Evolutionary conservation across 306 rosid genomes (phyloP), one percentile per base, ranked within the genome.

Genomic region (Fragaria nilgerrensis): DNA sequence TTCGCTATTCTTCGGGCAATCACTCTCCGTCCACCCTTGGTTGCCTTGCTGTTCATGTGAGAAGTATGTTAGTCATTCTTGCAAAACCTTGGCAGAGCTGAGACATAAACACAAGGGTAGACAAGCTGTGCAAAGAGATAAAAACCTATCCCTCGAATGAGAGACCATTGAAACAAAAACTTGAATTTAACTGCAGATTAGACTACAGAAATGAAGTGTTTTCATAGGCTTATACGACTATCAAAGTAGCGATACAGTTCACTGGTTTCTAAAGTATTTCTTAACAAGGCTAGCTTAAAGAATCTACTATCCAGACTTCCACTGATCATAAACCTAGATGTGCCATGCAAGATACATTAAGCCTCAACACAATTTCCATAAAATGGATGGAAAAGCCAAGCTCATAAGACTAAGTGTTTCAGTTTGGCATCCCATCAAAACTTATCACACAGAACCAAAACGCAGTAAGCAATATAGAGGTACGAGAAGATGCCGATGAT

Each of bases 1-100:
- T 95, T 90, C 0, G 97, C 97, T 74, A 95, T 84, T 81, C 98
- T 92, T 78, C 95, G 89, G 52, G 96, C 93, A 75, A 92, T 94
- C 39, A 92, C 97, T 81, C 63, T 94, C 66, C 92, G 87, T 75
- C 96, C 98, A 74, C 98, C 97, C 84, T 84, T 94, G 84, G 96
- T 94, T 83, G 93, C 97, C 82, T 94, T 94, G 77, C 97, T 94
- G 92, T 72, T 83, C 89, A 88, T 70, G 77, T 68, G 74, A 75
- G 78, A 80, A 43, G 67, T 64, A 22, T 43, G 48, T 56, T 13
- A 72, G 6, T 65, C 22, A 77, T 78, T 34, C 47, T 45, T 52
- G 74, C 9, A 55, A 53, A 70, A 72, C 66, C 69, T 55, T 68
- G 63, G 58, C 45, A 36, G 50, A 61, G 52, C 0, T 14, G 45